Evolutionary conservation across 2,329 filamentous ascomycete species (phyloP).

Genomic region (Leptographium lundbergii): DNA sequence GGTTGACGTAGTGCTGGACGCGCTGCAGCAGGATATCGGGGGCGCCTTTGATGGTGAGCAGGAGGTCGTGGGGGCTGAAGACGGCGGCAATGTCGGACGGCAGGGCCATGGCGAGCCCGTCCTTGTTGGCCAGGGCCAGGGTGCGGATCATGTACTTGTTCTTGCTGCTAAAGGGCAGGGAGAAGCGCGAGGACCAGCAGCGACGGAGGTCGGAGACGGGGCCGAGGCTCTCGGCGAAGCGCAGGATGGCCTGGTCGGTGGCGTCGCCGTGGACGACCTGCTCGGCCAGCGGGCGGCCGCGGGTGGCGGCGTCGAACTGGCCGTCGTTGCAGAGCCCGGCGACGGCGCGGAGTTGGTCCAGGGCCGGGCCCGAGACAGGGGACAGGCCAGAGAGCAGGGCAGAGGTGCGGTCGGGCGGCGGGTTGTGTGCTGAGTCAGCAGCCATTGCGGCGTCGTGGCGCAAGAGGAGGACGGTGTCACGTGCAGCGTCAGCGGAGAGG

Average conservation of each 20-base stretch:
- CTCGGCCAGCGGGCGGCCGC: conserved; percentile 43
- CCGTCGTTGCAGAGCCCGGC: conserved; percentile 62
- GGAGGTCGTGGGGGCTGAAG: conserved; percentile 25
- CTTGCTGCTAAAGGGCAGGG: conserved; percentile 67
- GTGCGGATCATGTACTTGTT: conserved; percentile 71
- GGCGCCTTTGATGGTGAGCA: conserved; percentile 68
- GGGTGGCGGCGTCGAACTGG: conserved; percentile 57
- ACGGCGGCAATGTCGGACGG: conserved; percentile 20
- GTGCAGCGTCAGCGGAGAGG: conserved; percentile 38
- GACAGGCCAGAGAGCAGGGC: conserved; percentile 14
- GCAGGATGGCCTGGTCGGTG: conserved; percentile 61
- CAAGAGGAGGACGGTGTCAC: conserved; percentile 22
- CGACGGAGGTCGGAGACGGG: conserved; percentile 46
- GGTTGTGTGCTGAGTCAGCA: conserved; percentile 4
- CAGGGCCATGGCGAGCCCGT: conserved; percentile 25
- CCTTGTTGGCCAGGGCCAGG: conserved; percentile 31
- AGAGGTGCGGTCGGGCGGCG: too few relatives aligned
- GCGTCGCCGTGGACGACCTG: conserved; percentile 61
- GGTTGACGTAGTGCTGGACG: conserved; percentile 43
- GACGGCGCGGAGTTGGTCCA: conserved; percentile 47
- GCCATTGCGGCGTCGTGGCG: conserved; percentile 9
- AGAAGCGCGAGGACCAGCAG: conserved; percentile 53
- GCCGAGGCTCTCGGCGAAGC: conserved; percentile 55
- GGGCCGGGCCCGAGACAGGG: conserved; percentile 14
- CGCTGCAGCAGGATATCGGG: conserved; percentile 59